Evolutionary conservation across 768 basidiomycete genomes (phyloP), one percentile per base, ranked within the genome.

Genomic region (Coprinopsis marcescibilis): DNA sequence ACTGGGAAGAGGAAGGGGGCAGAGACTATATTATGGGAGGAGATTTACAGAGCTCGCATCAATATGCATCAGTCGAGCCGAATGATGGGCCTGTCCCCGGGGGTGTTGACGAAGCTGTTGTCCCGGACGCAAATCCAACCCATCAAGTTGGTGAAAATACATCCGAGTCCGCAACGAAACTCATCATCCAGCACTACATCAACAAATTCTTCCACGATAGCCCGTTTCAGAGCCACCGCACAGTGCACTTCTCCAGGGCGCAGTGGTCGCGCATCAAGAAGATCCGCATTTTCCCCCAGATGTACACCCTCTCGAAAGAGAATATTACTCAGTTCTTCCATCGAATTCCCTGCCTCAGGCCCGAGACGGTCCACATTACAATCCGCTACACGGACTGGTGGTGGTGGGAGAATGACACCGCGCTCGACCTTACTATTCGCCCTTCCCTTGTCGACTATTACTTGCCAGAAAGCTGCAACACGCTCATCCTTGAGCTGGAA

Each of bases 301-400:
- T 40, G 38, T 40, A 23, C 38, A 8, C 38, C 17, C 25, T 20
- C 21, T 4, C 11, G 8, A 11, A 19, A 5, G 21, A 7, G 8
- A 15, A 40, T 11, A 23, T 40, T 24, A 23, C 38, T 24, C 20
- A 8, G 8, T 40, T 40, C 21, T 40, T 40, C 38, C 17, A 20
- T 8, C 4, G 8, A 8, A 15, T 17, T 4, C 38, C 20, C 10
- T 10, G 8, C 8, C 38, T 40, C 20, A 5, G 15, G 15, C 38
- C 38, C 4, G 6, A 40, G 5, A 40, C 21, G 20, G 38, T 40
- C 21, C 4, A 4, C 6, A 40, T 40, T 10, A 40, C 38, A 23
- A 40, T 40, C 11, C 17, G 38, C 11, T 40, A 40, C 38, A 40
- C 38, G 6, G 38, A 40, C 21, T 40, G 38, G 38, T 40, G 38